Evolutionary conservation across 352 stramenopile genomes (phyloP), one percentile per base, ranked within the genome.

Genomic region (Aphanomyces invadans): DNA sequence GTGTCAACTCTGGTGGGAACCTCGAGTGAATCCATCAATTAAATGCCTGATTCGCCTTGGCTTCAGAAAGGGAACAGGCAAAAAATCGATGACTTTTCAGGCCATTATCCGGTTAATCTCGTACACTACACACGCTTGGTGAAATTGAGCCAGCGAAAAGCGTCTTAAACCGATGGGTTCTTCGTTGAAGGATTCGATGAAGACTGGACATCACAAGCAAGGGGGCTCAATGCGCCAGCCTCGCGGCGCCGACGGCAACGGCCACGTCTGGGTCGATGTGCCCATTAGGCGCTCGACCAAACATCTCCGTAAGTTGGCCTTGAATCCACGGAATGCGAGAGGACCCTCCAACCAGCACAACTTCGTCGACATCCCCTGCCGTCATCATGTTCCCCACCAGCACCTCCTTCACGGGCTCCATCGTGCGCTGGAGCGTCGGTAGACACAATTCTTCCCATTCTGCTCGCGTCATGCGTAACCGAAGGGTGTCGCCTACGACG

Each of bases 201-300:
- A 42, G 36, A 42, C 15, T 42, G 7, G 36, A 7, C 15, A 15
- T 42, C 15, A 15, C n/a, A n/a, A n/a, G n/a, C n/a, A n/a, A n/a
- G 36, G 15, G 7, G 36, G 36, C n/a, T 46, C 38, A 64, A 25
- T 64, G 55, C 21, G 55, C 55, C 7, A 64, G 25, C 29, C 78
- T 72, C 12, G 81, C 81, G 26, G 81, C 81, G 28, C 81, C 81
- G 32, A 80, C 82, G 9, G 81, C 81, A 4, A 90, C 81, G 3
- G 81, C 81, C 21, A 90, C 73, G 59, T 90, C 81, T 10, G 79
- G 81, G 46, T 90, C 79, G 12, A 90, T 88, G 26, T 82, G 61
- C 11, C 72, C 74, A 25, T 82, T 77, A 5, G 81, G 80, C 39
- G 67, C 70, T 5, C 75, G 77, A 1, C 75, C 69, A 49, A 90